Evolutionary conservation across 208 protist genomes (phyloP), one percentile per base, ranked within the genome.

Genomic region (Naegleria lovaniensis): DNA sequence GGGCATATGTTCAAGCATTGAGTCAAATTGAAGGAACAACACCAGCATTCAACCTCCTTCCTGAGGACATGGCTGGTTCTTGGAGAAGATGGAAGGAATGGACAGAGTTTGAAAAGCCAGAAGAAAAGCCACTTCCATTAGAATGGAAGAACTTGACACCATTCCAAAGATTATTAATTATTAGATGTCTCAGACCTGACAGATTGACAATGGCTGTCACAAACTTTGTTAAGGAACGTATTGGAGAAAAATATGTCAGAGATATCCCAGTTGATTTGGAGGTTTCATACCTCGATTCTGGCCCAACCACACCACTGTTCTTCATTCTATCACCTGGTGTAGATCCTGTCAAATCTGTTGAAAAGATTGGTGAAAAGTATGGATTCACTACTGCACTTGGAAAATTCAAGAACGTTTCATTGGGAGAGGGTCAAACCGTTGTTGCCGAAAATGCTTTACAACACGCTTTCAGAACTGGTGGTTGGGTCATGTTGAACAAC

Each of bases 271-370:
- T 99, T 39, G 95, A 97, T 85, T 97, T 99, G 48, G 95, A 95
- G 39, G 92, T 96, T 19, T 98, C 97, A 55, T 99, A 97, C 94
- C 92, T 95, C 79, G 98, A 99, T 92, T 97, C 97, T 22, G 96
- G 94, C 85, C 95, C 96, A 5, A 96, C 94, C 38, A 99, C 98
- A 51, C 98, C 98, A 55, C 94, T 99, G 40, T 99, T 99, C 96
- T 99, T 99, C 94, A 99, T 99, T 89, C 95, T 99, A 67, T 99
- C 98, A 7, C 97, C 99, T 85, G 99, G 99, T 94, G 97, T 99
- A 39, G 98, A 99, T 93, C 98, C 99, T 16, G 95, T 99, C 85
- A 96, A 97, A 91, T 94, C 96, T 79, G 95, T 98, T 43, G 97
- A 99, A 92, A 94, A 96, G 85, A 95, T 99, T 7, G 98, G 98